Evolutionary conservation across 129 eudicot genomes (phyloP), one percentile per base, ranked within the genome.

Genomic region (Lactuca saligna): DNA sequence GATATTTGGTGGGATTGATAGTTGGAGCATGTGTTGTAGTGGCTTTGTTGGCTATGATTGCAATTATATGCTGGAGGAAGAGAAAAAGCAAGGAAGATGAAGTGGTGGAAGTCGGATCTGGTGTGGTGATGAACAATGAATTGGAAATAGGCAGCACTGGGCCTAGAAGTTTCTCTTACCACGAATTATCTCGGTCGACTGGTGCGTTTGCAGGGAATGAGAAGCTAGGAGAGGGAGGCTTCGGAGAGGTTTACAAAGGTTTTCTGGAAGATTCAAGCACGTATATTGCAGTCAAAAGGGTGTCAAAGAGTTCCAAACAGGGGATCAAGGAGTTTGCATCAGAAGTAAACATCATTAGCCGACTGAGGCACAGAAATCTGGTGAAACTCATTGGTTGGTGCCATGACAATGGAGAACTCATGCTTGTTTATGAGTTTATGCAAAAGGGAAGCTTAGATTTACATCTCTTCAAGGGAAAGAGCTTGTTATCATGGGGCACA

Each of bases 211-310:
- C 63, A 0, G 78, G 58, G 68, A 53, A 44, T 0, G 42, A 58
- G 34, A 82, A 82, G 71, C 80, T 82, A 12, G 86, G 86, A 4
- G 81, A 78, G 41, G 86, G 86, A 8, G 82, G 82, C 1, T 78
- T 82, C 0, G 79, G 82, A 1, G 79, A 79, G 6, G 82, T 78
- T 13, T 82, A 73, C 25, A 68, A 20, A 57, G 86, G 86, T 15
- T 68, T 78, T 5, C 54, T 81, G 7, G 63, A 54, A 53, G 76
- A 77, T 14, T 34, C 17, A 1, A 39, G 8, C 10, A 17, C 29
- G 0, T 34, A 67, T 17, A 46, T 81, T 46, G 85, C 85, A 12
- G 82, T 77, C 0, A 80, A 80, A 75, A 71, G 71, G 63, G 62
- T 81, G 31, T 75, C 82, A 9, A 77, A 69, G 51, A 58, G 8